These are phyloP conservation scores for Xylariaceae sp. DNA, from an alignment of 2,329 filamentous ascomycete genomes.

Conservation along the genomic window DNA sequence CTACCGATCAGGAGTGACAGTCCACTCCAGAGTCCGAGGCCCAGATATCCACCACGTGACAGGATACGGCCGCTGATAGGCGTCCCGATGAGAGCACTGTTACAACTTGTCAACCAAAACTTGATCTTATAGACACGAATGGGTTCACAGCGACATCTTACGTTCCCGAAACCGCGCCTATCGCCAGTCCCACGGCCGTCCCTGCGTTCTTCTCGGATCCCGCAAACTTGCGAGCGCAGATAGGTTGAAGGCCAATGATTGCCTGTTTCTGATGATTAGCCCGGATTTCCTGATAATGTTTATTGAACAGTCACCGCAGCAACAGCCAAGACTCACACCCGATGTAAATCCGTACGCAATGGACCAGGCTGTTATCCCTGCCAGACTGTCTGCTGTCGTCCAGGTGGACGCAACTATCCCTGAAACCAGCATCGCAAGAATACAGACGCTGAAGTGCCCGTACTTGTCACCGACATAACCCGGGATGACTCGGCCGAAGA, in stretches of 20 bases:
- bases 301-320: neutral
- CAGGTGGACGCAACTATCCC: constrained; percentile 41
- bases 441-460: constrained; percentile 26
- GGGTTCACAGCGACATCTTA: constrained; percentile 24
- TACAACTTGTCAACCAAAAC: neutral
- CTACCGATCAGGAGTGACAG: constrained; percentile 32
- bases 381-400: constrained; percentile 37
- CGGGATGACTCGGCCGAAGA: constrained; percentile 35
- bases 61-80: constrained; percentile 39
- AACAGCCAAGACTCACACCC: constrained; percentile 32
- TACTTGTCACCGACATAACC: constrained; percentile 33
- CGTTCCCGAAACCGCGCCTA: constrained; percentile 39
- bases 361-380: constrained; percentile 41
- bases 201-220: constrained; percentile 35
- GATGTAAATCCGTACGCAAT: constrained; percentile 43
- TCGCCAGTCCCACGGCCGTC: constrained; percentile 38
- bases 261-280: constrained; percentile 30
- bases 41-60: constrained; percentile 36
- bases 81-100: constrained; percentile 37
- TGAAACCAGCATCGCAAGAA: constrained; percentile 29
- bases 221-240: constrained; percentile 41
- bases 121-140: neutral
- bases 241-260: constrained; percentile 42
- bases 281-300: neutral
- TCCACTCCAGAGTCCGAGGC: constrained; percentile 37